Conservation (phyloP, 1,284 basidiomycete genomes). For the Bjerkandera adusta region DNA sequence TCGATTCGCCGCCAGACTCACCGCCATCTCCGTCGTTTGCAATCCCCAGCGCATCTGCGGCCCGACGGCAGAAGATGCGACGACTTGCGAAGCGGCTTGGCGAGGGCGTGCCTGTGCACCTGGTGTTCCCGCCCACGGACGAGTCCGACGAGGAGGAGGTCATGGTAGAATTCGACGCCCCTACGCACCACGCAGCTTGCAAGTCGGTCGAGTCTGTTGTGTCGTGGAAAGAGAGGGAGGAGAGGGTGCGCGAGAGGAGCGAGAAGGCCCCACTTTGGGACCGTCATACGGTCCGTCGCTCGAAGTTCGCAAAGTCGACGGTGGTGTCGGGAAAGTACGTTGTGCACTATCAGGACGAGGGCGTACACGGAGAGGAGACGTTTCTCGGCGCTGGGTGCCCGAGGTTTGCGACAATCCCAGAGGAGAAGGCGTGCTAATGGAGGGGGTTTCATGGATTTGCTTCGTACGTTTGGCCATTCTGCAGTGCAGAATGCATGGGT, state of each 20-base stretch:
- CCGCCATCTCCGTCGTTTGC: slow-evolving; percentile 33
- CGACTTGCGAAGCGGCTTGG: slow-evolving; percentile 56
- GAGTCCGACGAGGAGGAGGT: slow-evolving; percentile 18
- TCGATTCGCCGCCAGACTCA: slow-evolving; percentile 26
- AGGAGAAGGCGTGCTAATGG: slow-evolving; percentile 4
- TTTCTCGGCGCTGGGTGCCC: slow-evolving; percentile 15
- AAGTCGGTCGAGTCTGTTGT: background rate
- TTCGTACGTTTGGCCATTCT: no score
- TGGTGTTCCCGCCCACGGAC: slow-evolving; percentile 47
- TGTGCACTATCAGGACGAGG: slow-evolving; percentile 13
- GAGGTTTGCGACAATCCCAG: slow-evolving; percentile 9
- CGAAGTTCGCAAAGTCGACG: slow-evolving; percentile 6
- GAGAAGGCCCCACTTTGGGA: slow-evolving; percentile 4
- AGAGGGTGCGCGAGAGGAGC: background rate
- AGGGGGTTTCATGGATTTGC: no score
- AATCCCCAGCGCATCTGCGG: slow-evolving; percentile 36
- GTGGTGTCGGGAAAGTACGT: slow-evolving; percentile 6
- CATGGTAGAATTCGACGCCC: slow-evolving; percentile 12
- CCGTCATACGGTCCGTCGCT: slow-evolving; percentile 9
- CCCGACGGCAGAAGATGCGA: slow-evolving; percentile 57
- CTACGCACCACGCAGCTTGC: slow-evolving; percentile 5
- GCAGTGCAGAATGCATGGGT: background rate
- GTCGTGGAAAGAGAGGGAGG: background rate
- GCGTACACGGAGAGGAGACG: slow-evolving; percentile 16
- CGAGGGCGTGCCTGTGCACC: slow-evolving; percentile 52